Percentiles rank a stretch among this genome's conserved stretches.
These are phyloP conservation scores for Hamamelis virginiana DNA, from an alignment of 164 flowering plant genomes.

Conservation along the genomic window DNA sequence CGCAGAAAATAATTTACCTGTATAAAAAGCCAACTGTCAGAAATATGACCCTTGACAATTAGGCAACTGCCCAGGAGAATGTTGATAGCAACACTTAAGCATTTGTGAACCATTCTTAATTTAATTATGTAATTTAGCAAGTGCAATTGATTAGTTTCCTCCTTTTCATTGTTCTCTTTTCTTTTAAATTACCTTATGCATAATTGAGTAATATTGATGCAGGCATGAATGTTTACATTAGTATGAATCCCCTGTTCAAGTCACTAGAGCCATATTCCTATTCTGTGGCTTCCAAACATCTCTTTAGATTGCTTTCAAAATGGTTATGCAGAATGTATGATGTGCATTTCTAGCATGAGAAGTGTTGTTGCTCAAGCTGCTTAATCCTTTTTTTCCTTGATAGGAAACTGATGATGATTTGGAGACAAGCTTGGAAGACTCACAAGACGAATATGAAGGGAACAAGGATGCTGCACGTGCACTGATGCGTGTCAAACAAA, in stretches of 20 bases:
- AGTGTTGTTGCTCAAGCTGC: background rate
- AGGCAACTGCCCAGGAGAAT: too few species aligned
- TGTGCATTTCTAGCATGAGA: background rate
- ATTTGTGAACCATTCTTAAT: background rate
- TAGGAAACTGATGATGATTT: conserved; percentile 82
- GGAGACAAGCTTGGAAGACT: conserved; percentile 63
- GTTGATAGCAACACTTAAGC: too few species aligned
- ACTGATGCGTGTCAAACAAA: conserved; percentile 92
- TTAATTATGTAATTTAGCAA: background rate
- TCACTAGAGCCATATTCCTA: background rate
- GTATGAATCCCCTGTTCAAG: background rate
- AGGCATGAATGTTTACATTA: background rate
- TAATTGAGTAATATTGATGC: background rate
- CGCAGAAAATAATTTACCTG: too few species aligned
- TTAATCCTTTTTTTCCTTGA: background rate
- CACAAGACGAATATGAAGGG: conserved; percentile 79
- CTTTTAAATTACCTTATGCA: background rate
- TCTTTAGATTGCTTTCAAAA: background rate
- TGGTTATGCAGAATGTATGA: background rate
- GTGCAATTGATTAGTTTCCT: background rate
- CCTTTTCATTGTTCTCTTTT: background rate
- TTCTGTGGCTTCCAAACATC: background rate
- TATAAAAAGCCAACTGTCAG: too few species aligned
- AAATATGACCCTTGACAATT: too few species aligned
- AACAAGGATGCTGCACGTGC: conserved; percentile 99